Base-by-base conservation (phyloP, 2,329 filamentous ascomycete species). In the Beauveria medogensis region DNA sequence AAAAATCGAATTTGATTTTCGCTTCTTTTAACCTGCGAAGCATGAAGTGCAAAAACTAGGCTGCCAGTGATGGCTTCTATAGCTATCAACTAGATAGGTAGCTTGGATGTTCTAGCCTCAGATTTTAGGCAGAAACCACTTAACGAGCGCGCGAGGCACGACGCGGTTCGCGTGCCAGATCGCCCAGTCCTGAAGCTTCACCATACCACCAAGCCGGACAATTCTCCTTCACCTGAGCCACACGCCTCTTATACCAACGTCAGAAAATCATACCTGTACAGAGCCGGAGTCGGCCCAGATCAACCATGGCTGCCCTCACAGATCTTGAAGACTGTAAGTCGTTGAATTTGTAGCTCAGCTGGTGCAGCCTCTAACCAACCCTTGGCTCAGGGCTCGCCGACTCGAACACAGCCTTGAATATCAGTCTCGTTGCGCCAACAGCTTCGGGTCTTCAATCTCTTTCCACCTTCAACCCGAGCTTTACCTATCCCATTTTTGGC, bases 401-500 rank as follows among this genome's bases (percentile, higher is more conserved):
- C 67, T 79, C 85, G 69, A 88, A 83, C 66, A 81, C 88, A 67
- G 84, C 85, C 61, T 71, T 89, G 67, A 78, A 76, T 58, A 80
- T 91, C 67, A 84, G 82, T 57, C 78, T 90, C 41, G 75, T 84
- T 20, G 76, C 77, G 46, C 78, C 82, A 12, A 74, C 77, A 6
- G 72, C 77, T 20, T 74, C 74, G 8, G 78, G 78, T 65, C 70
- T 82, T 55, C 84, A 82, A 67, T 82, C 81, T 37, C 76, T 88
- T 66, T 81, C 83, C 28, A 82, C 83, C 30, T 97, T 99, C 73
- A 82, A 90, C 63, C 95, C 94, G 0, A 83, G 84, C 69, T 95
- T 92, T 72, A 97, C 93, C 20, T 96, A 97, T 73, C 80, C 91
- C 1, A 89, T 99, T 65, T 97, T 97, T 67, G 91, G 91, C 69